Conservation (phyloP, 1,139 yeast species). For the Scheffersomyces cryptocercus region DNA sequence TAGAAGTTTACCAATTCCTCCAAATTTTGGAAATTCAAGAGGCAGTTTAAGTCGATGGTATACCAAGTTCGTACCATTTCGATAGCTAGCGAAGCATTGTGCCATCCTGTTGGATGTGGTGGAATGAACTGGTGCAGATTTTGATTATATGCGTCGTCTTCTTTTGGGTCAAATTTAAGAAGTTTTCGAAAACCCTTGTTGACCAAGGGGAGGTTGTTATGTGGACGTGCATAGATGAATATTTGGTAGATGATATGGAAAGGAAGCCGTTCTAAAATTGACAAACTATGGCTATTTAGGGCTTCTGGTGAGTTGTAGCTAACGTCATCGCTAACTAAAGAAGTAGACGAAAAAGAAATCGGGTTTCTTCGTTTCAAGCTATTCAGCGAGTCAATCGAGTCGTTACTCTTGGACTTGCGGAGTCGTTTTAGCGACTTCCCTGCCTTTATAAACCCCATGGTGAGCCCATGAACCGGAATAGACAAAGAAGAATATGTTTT, state of each 20-base stretch:
- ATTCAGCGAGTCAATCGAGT: too few species aligned
- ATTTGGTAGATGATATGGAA: conserved; percentile 31
- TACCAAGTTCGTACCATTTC: conserved; percentile 14
- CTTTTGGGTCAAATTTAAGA: conserved; percentile 16
- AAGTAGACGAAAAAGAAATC: too few species aligned
- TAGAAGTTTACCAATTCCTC: conserved; percentile 11
- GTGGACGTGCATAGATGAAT: conserved; percentile 31
- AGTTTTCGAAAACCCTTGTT: conserved; percentile 24
- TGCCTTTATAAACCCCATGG: conserved; percentile 35
- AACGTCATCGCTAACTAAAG: too few species aligned
- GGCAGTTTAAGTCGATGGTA: conserved; percentile 8
- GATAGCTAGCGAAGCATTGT: conserved; percentile 9
- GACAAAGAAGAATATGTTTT: too few species aligned
- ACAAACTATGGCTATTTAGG: not conserved
- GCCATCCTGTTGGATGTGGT: conserved; percentile 5
- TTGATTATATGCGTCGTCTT: not conserved
- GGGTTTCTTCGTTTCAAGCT: not conserved
- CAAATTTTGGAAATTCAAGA: conserved; percentile 10
- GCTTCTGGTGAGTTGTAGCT: conserved; percentile 1
- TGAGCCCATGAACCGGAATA: too few species aligned
- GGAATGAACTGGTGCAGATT: too few species aligned
- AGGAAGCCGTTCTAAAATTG: conserved; percentile 26
- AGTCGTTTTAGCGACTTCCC: conserved; percentile 19
- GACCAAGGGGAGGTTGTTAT: conserved; percentile 26
- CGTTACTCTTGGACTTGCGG: conserved; percentile 1